phyloP scores from a whole-genome alignment of 2,329 filamentous ascomycete species.

The Scytalidium lignicola region DNA sequence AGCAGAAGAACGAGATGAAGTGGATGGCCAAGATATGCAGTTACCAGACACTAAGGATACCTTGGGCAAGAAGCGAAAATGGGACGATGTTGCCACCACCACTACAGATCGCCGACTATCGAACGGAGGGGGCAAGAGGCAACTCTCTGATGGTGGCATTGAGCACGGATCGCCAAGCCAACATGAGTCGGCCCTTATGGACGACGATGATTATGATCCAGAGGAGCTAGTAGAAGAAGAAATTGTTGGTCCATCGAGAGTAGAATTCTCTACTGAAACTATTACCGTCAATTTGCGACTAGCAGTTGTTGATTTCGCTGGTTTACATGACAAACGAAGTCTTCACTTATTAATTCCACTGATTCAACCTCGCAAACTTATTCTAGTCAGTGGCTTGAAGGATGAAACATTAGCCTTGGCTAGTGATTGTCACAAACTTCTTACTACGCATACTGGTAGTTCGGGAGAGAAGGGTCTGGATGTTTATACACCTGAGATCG shows the following conservation, averaged over 20 bases:
- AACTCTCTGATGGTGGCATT: constrained; percentile 39
- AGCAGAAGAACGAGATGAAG: constrained; percentile 82
- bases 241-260: constrained; percentile 67
- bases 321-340: constrained; percentile 88
- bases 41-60: constrained; percentile 50
- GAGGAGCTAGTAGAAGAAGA: constrained; percentile 51
- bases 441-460: constrained; percentile 41
- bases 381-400: constrained; percentile 76
- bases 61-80: constrained; percentile 89
- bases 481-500: constrained; percentile 78
- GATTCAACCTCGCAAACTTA: constrained; percentile 89
- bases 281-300: constrained; percentile 70
- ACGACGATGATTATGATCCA: constrained; percentile 50
- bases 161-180: constrained; percentile 28
- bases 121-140: constrained; percentile 53
- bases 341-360: constrained; percentile 92
- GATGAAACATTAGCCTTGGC: constrained; percentile 77
- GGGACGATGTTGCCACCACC: constrained; percentile 62
- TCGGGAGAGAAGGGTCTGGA: constrained; percentile 48
- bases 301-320: constrained; percentile 86
- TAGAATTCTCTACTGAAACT: constrained; percentile 58
- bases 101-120: constrained; percentile 30
- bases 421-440: constrained; percentile 68
- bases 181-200: constrained; percentile 36
- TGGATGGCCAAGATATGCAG: constrained; percentile 59